phyloP scores from a whole-genome alignment of 2,329 filamentous ascomycete species.

The Elsinoe necatrix region DNA sequence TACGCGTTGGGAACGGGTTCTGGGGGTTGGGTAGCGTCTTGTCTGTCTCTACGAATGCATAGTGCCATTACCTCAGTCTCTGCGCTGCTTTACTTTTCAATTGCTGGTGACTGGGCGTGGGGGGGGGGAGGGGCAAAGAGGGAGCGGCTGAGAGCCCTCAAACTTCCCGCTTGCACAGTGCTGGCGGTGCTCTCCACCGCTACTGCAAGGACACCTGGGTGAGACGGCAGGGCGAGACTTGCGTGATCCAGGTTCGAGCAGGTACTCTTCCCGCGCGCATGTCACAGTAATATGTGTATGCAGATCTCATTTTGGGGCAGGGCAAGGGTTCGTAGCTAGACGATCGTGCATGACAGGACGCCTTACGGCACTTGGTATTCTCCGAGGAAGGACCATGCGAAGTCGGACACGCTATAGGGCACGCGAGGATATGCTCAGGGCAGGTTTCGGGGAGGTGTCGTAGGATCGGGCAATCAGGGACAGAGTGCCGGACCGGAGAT shows the following conservation, averaged over 20 bases:
- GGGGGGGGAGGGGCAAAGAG: neutral
- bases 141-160: neutral
- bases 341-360: neutral
- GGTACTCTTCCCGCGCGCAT: neutral
- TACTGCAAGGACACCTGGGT: too few species aligned
- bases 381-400: neutral
- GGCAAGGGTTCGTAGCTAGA: neutral
- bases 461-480: neutral
- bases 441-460: neutral
- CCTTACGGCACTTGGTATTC: neutral
- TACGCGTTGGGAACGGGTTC: neutral
- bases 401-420: neutral
- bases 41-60: conserved; percentile 7
- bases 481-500: neutral
- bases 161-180: too few species aligned
- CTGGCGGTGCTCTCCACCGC: too few species aligned
- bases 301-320: neutral
- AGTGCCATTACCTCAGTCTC: neutral
- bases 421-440: neutral
- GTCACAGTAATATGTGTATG: too few species aligned
- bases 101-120: neutral
- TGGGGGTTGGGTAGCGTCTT: neutral
- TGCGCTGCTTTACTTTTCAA: neutral
- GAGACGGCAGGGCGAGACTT: neutral
- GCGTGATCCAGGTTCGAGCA: neutral